Evolutionary conservation across 768 basidiomycete genomes (phyloP).

Genomic region (Lactarius trivialis): DNA sequence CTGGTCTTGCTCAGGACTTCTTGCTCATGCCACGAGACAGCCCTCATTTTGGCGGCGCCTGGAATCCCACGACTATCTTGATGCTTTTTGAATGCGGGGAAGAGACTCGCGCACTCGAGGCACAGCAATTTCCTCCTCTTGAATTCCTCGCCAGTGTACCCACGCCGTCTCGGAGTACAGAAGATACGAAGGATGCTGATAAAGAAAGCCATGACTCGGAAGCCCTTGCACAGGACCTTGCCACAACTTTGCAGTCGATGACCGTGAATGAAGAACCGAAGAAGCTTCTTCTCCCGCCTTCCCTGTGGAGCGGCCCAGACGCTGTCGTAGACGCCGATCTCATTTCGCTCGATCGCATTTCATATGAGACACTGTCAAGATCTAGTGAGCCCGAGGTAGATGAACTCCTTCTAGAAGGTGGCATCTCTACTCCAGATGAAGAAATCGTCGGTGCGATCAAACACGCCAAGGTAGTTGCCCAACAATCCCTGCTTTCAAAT

Average conservation of each 20-base stretch:
- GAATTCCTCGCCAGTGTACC: constrained; percentile 22
- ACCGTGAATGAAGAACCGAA: constrained; percentile 35
- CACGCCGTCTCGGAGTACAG: not conserved
- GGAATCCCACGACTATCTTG: constrained; percentile 65
- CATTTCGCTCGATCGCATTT: constrained; percentile 40
- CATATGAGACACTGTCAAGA: constrained; percentile 38
- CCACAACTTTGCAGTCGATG: constrained; percentile 37
- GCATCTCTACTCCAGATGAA: constrained; percentile 49
- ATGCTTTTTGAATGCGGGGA: constrained; percentile 48
- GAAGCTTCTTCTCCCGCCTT: constrained; percentile 32
- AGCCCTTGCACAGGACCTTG: constrained; percentile 35
- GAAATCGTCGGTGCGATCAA: constrained; percentile 43
- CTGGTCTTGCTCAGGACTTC: constrained; percentile 68
- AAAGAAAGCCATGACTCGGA: constrained; percentile 14
- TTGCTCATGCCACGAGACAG: constrained; percentile 60
- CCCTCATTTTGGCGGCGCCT: constrained; percentile 62
- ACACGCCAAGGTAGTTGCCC: constrained; percentile 44
- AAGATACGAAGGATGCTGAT: not conserved
- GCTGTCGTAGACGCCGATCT: constrained; percentile 41
- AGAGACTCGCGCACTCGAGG: constrained; percentile 47
- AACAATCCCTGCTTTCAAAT: not conserved
- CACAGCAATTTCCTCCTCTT: constrained; percentile 68
- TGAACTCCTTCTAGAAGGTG: constrained; percentile 39
- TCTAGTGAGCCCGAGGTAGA: constrained; percentile 22
- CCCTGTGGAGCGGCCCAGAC: constrained; percentile 34